Evolutionary conservation across 1,284 basidiomycete genomes (phyloP).

Genomic region (Irpex sp.): DNA sequence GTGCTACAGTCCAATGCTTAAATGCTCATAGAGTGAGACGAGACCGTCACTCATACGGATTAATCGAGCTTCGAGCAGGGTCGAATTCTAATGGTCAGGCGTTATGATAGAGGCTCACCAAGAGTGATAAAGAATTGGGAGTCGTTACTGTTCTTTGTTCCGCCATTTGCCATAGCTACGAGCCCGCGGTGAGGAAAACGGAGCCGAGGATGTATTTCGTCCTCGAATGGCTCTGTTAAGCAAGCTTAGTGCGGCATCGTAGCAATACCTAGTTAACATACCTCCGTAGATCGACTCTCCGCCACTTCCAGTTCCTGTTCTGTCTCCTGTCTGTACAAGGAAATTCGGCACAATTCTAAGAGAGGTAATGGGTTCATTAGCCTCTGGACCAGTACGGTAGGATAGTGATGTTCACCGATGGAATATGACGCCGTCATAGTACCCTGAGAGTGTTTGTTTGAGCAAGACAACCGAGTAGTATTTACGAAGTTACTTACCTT

Average conservation of each 20-base stretch:
- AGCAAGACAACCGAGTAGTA: too few species aligned
- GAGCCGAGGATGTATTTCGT: conserved; percentile 92
- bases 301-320: conserved; percentile 86
- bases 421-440: conserved; percentile 94
- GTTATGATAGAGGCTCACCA: conserved; percentile 38
- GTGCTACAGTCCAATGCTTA: too few species aligned
- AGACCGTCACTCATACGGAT: too few species aligned
- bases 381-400: not conserved
- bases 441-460: conserved; percentile 50
- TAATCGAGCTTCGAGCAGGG: not conserved
- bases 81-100: not conserved
- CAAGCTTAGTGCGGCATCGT: not conserved
- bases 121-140: conserved; percentile 92
- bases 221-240: conserved; percentile 76
- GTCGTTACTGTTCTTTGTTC: conserved; percentile 80
- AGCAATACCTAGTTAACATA: conserved; percentile 29
- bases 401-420: conserved; percentile 65
- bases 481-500: conserved; percentile 49
- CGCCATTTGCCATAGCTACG: conserved; percentile 92
- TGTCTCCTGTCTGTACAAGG: conserved; percentile 94
- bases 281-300: conserved; percentile 92
- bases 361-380: conserved; percentile 3
- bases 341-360: conserved; percentile 79
- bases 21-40: too few species aligned
- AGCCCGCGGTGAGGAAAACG: conserved; percentile 84